Evolutionary conservation across 78 protist genomes (phyloP), one percentile per base, ranked within the genome.

Genomic region (Mastigamoeba balamuthi): DNA sequence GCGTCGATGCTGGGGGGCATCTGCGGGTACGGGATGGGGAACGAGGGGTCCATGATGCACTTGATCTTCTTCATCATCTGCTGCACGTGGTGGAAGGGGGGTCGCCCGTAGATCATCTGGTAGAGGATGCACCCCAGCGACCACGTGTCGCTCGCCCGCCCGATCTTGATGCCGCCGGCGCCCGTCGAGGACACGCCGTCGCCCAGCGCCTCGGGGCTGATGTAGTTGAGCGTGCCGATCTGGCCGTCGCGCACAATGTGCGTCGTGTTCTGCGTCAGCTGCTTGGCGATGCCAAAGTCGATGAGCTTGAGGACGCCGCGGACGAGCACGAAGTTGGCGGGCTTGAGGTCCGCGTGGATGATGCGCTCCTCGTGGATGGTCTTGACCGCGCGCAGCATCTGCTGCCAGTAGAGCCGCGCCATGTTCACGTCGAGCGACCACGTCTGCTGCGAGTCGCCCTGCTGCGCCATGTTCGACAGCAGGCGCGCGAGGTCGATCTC

Each of bases 251-350:
- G 72, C 39, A 66, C 69, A 28, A 92, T 88, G 10, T 88, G 90
- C 3, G 96, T 93, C 2, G 90, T 83, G 39, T 87, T 95, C n/a
- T 52, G 85, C 0, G 74, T 35, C 1, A 88, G 72, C 3, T 78
- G 78, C 86, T 93, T 90, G 7, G 99, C 99, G 40, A 96, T 96
- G 43, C 99, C 99, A 75, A 96, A 96, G 85, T 96, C 99, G 17
- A 96, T 96, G 33, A 96, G 82, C 84, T 95, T 96, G 33, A 96
- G 82, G 44, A 28, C 3, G 25, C 97, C 98, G 30, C 78, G 52
- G 28, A 96, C 97, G 23, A 86, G 43, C 1, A 96, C 74, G 5
- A 96, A 96, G 79, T 96, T 96, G 37, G 97, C 96, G 1, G 99
- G 99, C 72, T 96, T 96, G 29, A 96, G 75, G 72, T 96, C 99